These are phyloP conservation scores for Candida piceae DNA, from an alignment of 805 yeast genomes.

Conservation along the genomic window DNA sequence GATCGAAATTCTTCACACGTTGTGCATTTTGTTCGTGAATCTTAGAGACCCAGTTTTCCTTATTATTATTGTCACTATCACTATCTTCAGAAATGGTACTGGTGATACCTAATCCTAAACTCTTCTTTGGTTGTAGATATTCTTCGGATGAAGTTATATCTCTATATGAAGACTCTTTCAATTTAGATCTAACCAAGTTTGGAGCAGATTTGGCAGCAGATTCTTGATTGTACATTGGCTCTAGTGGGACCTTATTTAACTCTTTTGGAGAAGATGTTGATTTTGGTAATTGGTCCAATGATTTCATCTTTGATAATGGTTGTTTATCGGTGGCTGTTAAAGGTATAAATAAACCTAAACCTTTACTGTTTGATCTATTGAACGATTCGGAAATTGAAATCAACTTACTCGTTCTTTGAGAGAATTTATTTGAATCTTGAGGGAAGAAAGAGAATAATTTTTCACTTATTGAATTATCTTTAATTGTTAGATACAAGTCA, in stretches of 20 bases:
- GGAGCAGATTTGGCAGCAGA: conserved; percentile 6
- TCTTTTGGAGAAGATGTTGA: neutral
- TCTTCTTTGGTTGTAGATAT: neutral
- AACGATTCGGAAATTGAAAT: neutral
- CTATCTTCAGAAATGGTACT: neutral
- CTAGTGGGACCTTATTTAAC: neutral
- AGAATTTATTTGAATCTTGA: neutral
- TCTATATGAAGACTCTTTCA: too few species aligned
- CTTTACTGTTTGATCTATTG: neutral
- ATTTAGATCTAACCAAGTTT: conserved; percentile 1
- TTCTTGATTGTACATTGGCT: neutral
- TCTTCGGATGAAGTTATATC: neutral
- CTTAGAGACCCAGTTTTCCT: too few species aligned
- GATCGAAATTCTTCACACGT: conserved; percentile 18
- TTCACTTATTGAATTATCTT: conserved; percentile 1
- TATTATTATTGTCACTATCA: too few species aligned
- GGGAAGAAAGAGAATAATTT: conserved; percentile 7
- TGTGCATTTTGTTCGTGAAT: too few species aligned
- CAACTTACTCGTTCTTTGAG: conserved; percentile 1
- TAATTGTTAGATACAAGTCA: conserved; percentile 13
- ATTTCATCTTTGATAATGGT: neutral
- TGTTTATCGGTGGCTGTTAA: too few species aligned
- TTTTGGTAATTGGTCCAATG: neutral
- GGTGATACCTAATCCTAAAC: neutral
- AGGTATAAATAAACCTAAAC: conserved; percentile 3